Evolutionary conservation across 1,139 yeast species (phyloP).

Genomic region (Diutina rugosa): DNA sequence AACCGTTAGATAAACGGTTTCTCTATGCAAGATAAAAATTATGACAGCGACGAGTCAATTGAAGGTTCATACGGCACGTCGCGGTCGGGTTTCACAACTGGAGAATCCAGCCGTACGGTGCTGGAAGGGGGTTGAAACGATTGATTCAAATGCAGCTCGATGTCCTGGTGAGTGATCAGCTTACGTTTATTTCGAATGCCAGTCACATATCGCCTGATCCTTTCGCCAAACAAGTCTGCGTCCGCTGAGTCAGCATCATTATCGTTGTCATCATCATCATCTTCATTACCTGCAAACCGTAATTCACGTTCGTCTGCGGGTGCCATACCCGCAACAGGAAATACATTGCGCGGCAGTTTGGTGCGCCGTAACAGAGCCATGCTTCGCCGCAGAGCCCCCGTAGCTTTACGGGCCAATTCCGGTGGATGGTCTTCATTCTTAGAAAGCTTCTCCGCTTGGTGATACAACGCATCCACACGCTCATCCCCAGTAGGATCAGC

Average conservation of each 20-base stretch:
- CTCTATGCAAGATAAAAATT: background rate
- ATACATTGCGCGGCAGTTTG: conserved; percentile 62
- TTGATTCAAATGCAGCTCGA: conserved; percentile 1
- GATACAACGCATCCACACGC: background rate
- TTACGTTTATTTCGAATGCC: background rate
- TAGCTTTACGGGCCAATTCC: background rate
- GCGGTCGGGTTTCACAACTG: background rate
- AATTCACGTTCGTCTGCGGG: conserved; percentile 41
- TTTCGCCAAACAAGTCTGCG: background rate
- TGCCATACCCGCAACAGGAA: conserved; percentile 73
- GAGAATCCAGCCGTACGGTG: background rate
- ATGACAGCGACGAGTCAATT: background rate
- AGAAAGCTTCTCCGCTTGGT: background rate
- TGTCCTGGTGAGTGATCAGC: background rate
- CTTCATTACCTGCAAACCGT: conserved; percentile 35
- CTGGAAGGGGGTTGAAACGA: background rate
- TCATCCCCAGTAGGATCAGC: background rate
- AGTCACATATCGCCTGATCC: background rate
- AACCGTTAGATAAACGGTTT: background rate
- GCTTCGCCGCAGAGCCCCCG: background rate
- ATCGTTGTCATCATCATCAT: conserved; percentile 3
- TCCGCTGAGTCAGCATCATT: conserved; percentile 2
- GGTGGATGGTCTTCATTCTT: background rate
- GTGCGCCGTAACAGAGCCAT: conserved; percentile 5
- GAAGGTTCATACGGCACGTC: background rate